Evolutionary conservation across 2,329 filamentous ascomycete genomes (phyloP), one percentile per base, ranked within the genome.

Genomic region (Penicillium frequentans): DNA sequence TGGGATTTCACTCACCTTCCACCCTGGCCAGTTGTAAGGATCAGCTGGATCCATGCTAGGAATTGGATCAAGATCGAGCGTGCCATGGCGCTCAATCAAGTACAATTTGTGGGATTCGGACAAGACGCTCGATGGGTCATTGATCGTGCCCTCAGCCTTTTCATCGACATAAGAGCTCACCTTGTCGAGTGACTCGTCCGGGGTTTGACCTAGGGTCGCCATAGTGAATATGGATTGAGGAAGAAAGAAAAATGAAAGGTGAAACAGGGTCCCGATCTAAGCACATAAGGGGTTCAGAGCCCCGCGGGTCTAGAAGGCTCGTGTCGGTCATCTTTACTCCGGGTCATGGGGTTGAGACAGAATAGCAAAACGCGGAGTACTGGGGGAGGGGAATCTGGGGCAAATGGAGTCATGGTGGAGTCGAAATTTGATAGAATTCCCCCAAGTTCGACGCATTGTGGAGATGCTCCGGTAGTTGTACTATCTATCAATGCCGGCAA

Each of bases 11-110:
- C 50, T 58, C 27, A 78, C 77, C 73, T 81, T 83, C 76, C 79
- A 80, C 21, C 64, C 65, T 3, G 81, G 76, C 81, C 81, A 84
- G 56, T 84, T 84, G 65, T 82, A 83, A 5, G 82, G 82, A 64
- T 85, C 82, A 6, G 79, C 78, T 44, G 76, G 75, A 31, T 76
- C 75, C 58, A 75, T 73, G 24, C 74, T 76, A 3, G 82, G 82
- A 35, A 84, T 68, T 3, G 82, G 82, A 54, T 83, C 79, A 9
- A 84, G 75, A 19, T 83, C 77, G 33, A 83, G 62, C 0, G 79
- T 84, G 52, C 81, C 82, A 75, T 84, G 82, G 43, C 77, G 76
- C 47, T 76, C 62, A 10, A 84, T 66, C n/a, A 84, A 73, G 62
- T 83, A 84, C 24, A 81, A 72, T 42, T 63, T 63, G 53, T 70